Evolutionary conservation across 305 asterid genomes (phyloP), one percentile per base, ranked within the genome.

Genomic region (Fraxinus velutina): DNA sequence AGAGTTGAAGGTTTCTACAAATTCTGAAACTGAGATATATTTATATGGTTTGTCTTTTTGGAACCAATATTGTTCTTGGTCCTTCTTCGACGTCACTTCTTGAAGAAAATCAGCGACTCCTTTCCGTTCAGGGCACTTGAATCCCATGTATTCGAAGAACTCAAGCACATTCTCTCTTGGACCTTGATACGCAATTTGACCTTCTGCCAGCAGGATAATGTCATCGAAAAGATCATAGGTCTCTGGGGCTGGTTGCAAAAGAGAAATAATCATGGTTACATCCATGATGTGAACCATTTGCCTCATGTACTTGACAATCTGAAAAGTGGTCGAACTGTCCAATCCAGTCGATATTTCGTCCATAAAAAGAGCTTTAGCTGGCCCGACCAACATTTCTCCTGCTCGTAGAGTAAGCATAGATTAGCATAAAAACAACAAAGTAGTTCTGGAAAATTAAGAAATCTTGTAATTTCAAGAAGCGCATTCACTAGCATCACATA

Each of bases 241-340:
- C 84, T 90, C 93, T 1, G 93, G 91, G 22, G 92, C 86, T 4
- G 93, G 93, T 57, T 90, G 93, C 13, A 90, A 81, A 7, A 90
- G 90, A 75, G 93, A 85, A 19, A 90, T 83, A 33, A 89, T 33
- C 90, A 87, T 86, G 76, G 90, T 87, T 27, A 87, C 50, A 42
- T 85, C 87, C 79, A 83, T 62, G 32, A 87, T 85, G 50, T 90
- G 91, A 60, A 84, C 89, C 83, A 89, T 85, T 80, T 89, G 91
- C 57, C 84, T 80, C 90, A 90, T 87, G 86, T 85, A 83, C 24
- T 84, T 90, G 39, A 90, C 82, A 62, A 90, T 90, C 73, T 89
- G 92, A 75, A 86, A 90, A 1, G 92, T 90, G 50, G 93, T 90
- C 42, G 93, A 90, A 76, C 93, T 90, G 86, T 90, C 93, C 72